Evolutionary conservation across 495 filamentous ascomycete species (phyloP), one percentile per base, ranked within the genome.

Genomic region (Hypomontagnella monticulosa): DNA sequence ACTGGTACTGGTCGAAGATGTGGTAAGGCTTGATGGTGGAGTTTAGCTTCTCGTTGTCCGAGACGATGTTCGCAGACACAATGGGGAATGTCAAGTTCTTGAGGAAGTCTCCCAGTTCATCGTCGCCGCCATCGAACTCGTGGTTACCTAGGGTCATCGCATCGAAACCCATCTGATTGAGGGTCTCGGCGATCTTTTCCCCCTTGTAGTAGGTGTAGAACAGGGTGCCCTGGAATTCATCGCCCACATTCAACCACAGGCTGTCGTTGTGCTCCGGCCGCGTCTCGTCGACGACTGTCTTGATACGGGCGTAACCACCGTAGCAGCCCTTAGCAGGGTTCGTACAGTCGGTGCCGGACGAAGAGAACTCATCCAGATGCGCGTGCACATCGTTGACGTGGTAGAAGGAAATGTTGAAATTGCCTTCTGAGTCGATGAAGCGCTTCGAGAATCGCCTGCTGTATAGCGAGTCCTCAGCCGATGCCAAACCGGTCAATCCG

Each of bases 381-480:
- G 84, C 80, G 61, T 88, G 85, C 0, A 88, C 85, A 65, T 87
- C 85, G 67, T 88, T 88, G 73, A 87, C 75, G 67, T 87, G 85
- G 69, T 85, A 88, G 71, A 87, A 84, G 18, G 83, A 84, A 43
- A 87, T 83, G 58, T 86, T 85, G 71, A 81, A 86, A 63, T 86
- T 80, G 44, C 81, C 81, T 1, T 77, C 65, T 7, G 68, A 67
- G 58, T 85, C 82, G 47, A 84, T 72, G 56, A 83, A 84, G 27
- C 83, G 79, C 71, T 82, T 86, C 44, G 71, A 69, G 19, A 60
- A 38, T 4, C 75, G 73, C 51, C 69, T 65, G 61, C 79, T 81
- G 50, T 78, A 69, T 4, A 83, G 61, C n/a, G 69, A 71, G 40
- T 81, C 78, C 44, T 77, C 74, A 2, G 71, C 71, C 23, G 30